These are phyloP conservation scores for Penicillium sp. DNA, from an alignment of 2,329 filamentous ascomycete species.

Conservation along the genomic window DNA sequence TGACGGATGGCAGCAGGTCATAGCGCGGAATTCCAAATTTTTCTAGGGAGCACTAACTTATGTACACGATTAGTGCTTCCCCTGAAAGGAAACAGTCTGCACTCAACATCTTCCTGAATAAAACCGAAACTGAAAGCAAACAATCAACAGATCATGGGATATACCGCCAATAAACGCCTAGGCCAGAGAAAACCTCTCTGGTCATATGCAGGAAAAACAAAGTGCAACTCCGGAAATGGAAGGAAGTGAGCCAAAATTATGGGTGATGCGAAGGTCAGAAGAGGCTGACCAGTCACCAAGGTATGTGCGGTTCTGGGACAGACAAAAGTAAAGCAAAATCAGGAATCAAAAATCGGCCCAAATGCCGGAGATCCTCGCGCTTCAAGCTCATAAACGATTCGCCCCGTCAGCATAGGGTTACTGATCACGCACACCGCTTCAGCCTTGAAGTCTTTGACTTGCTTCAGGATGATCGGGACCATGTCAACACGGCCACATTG, in stretches of 20 bases:
- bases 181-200: not conserved
- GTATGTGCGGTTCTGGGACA: not conserved
- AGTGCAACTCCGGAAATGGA: not conserved
- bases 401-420: constrained; percentile 64
- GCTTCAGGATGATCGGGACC: constrained; percentile 52
- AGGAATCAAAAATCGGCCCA: constrained; percentile 71
- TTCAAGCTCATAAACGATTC: constrained; percentile 67
- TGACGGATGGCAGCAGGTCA: constrained; percentile 1
- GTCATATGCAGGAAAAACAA: not conserved
- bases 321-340: constrained; percentile 15
- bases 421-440: constrained; percentile 72
- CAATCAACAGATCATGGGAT: not conserved
- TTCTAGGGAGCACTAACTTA: not conserved
- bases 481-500: constrained; percentile 59
- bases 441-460: constrained; percentile 47
- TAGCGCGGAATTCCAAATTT: constrained; percentile 7
- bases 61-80: constrained; percentile 1
- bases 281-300: not conserved
- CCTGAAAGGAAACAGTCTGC: not conserved
- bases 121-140: not conserved
- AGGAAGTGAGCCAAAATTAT: not conserved
- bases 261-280: not conserved
- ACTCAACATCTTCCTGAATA: not conserved
- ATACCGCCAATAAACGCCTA: not conserved
- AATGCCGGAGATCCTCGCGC: constrained; percentile 62